Evolutionary conservation across 2,329 filamentous ascomycete species (phyloP).

Genomic region (Colletotrichum sp.): DNA sequence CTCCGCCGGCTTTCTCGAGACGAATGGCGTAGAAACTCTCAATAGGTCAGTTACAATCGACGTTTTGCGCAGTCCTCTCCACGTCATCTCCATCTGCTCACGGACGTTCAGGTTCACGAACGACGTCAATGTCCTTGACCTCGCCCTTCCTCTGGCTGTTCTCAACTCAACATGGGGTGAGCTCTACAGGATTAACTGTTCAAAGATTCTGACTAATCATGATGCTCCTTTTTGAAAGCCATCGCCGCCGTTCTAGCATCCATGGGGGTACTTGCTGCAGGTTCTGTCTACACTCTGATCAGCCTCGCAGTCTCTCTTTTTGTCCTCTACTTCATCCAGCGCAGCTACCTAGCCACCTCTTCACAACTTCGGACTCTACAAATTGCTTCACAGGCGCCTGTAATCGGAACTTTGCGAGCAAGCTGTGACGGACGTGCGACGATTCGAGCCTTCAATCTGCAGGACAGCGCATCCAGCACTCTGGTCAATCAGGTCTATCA

Average conservation of each 20-base stretch:
- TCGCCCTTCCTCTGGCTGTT: background rate
- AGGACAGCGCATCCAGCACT: background rate
- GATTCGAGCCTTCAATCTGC: background rate
- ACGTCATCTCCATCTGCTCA: accelerated
- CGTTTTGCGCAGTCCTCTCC: accelerated
- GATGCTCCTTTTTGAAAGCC: background rate
- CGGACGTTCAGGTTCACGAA: background rate
- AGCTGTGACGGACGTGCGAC: background rate
- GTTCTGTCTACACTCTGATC: background rate
- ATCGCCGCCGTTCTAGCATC: background rate
- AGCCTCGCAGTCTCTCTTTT: background rate
- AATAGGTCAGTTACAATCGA: background rate
- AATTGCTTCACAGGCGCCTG: background rate
- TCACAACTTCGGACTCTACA: background rate
- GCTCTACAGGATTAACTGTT: background rate
- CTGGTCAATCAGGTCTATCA: background rate
- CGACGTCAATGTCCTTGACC: background rate
- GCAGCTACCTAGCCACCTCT: background rate
- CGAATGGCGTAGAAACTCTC: background rate
- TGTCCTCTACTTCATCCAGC: background rate
- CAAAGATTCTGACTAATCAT: no score
- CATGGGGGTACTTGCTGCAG: background rate
- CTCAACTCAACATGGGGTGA: background rate
- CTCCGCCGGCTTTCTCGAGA: background rate
- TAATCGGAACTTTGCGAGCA: background rate